Evolutionary conservation across 2,329 filamentous ascomycete genomes (phyloP).

Genomic region (Phialemoniopsis sp.): DNA sequence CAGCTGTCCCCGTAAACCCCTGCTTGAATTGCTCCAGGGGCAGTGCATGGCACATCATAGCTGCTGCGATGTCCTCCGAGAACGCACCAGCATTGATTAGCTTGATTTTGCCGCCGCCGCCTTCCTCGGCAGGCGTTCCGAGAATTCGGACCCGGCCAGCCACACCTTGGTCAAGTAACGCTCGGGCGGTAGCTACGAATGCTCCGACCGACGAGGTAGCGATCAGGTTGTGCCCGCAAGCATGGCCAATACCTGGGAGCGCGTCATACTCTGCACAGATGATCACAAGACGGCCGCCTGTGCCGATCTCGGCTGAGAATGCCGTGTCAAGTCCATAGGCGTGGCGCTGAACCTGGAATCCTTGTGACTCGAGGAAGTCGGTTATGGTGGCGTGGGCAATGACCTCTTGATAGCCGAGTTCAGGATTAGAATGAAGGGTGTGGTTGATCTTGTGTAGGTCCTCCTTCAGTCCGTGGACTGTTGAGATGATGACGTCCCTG

Average conservation of each 20-base stretch:
- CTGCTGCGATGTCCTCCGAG: slow-evolving; percentile 33
- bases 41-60: no score
- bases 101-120: slow-evolving; percentile 45
- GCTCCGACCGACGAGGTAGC: slow-evolving; percentile 41
- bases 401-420: slow-evolving; percentile 41
- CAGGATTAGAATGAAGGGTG: slow-evolving; percentile 46
- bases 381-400: slow-evolving; percentile 46
- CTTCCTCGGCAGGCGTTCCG: slow-evolving; percentile 52
- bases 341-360: slow-evolving; percentile 45
- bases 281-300: slow-evolving; percentile 33
- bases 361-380: slow-evolving; percentile 34
- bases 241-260: slow-evolving; percentile 44
- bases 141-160: slow-evolving; percentile 40
- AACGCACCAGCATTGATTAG: slow-evolving; percentile 40
- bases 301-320: slow-evolving; percentile 45
- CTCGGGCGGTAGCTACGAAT: slow-evolving; percentile 39
- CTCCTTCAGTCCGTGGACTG: no score
- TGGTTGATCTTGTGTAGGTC: slow-evolving; percentile 40
- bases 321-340: slow-evolving; percentile 48
- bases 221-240: slow-evolving; percentile 53
- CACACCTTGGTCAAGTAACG: slow-evolving; percentile 33
- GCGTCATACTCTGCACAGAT: slow-evolving; percentile 37
- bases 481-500: no score
- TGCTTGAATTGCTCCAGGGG: no score
- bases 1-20: no score